Evolutionary conservation across 495 filamentous ascomycete genomes (phyloP).

Genomic region (Saxispiralis lemnorum): DNA sequence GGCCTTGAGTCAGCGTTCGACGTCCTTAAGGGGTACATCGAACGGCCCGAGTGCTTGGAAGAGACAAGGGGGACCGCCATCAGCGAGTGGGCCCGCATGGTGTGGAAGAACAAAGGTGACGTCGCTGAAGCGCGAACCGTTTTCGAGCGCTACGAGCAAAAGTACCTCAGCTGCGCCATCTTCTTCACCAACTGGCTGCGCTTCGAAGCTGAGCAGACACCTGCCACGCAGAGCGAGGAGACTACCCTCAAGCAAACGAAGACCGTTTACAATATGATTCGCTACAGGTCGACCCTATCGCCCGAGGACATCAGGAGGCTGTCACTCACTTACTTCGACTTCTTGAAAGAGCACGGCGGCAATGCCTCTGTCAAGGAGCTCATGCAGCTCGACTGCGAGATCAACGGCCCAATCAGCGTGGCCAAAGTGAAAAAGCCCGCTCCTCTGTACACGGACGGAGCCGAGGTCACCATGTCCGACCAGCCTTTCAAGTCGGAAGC

Average conservation of each 20-base stretch:
- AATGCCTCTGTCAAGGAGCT: slow-evolving; percentile 75
- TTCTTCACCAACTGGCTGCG: slow-evolving; percentile 86
- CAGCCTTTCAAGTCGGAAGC: no score
- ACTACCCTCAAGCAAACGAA: slow-evolving; percentile 58
- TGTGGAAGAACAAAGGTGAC: slow-evolving; percentile 83
- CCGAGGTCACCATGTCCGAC: no score
- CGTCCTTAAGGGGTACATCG: slow-evolving; percentile 64
- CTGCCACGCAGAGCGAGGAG: slow-evolving; percentile 36
- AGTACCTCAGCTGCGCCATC: slow-evolving; percentile 68
- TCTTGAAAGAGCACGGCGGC: slow-evolving; percentile 69
- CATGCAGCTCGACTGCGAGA: slow-evolving; percentile 62
- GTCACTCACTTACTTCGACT: slow-evolving; percentile 61
- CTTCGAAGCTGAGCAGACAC: slow-evolving; percentile 80
- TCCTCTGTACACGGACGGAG: no score
- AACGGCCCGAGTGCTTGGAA: slow-evolving; percentile 50
- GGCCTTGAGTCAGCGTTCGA: slow-evolving; percentile 78
- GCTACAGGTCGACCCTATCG: slow-evolving; percentile 54
- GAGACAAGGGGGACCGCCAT: slow-evolving; percentile 75
- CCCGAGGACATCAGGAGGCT: slow-evolving; percentile 55
- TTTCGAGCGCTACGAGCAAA: slow-evolving; percentile 65
- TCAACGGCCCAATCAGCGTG: slow-evolving; percentile 41
- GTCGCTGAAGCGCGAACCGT: slow-evolving; percentile 72
- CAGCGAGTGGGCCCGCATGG: slow-evolving; percentile 70
- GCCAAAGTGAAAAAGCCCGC: slow-evolving; percentile 12
- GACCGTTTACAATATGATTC: slow-evolving; percentile 61